Evolutionary conservation across 176 grass and related monocot species (phyloP).

Genomic region (Zizania latifolia): DNA sequence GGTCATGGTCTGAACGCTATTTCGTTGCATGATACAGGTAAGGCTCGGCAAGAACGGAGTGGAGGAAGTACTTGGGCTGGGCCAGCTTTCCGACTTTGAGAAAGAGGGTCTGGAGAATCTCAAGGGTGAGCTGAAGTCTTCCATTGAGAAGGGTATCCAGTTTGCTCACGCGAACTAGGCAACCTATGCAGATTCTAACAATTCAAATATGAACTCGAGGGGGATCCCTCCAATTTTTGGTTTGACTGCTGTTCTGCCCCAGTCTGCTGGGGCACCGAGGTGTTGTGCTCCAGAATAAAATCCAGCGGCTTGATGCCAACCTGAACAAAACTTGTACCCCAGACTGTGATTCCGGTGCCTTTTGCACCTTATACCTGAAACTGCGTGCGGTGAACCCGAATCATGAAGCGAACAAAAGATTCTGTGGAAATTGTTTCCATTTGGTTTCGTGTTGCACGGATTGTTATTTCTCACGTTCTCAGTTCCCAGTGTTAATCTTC

Average conservation of each 20-base stretch:
- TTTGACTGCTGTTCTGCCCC: background rate
- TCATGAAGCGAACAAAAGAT: background rate
- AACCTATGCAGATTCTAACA: background rate
- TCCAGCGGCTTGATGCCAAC: slow-evolving; percentile 5
- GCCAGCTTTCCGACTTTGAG: slow-evolving; percentile 35
- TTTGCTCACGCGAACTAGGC: slow-evolving; percentile 41
- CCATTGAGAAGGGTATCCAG: slow-evolving; percentile 88
- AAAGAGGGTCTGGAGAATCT: slow-evolving; percentile 69
- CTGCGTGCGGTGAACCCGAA: background rate
- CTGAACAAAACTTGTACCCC: slow-evolving; percentile 21
- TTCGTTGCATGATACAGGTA: slow-evolving; percentile 43
- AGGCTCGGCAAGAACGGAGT: slow-evolving; percentile 80
- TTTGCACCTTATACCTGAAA: background rate
- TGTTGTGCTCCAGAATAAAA: slow-evolving; percentile 25
- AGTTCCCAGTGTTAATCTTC: background rate
- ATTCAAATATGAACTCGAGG: background rate
- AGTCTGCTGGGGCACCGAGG: background rate
- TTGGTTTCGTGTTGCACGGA: background rate
- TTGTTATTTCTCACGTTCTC: background rate
- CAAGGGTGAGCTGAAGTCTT: slow-evolving; percentile 72
- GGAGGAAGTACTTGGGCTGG: slow-evolving; percentile 47
- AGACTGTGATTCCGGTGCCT: background rate
- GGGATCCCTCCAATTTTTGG: slow-evolving; percentile 19
- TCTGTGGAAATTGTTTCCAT: background rate
- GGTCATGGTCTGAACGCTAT: background rate